Base-by-base conservation (phyloP, 192 early-diverging fungal species). In the Coemansia sp. region DNA sequence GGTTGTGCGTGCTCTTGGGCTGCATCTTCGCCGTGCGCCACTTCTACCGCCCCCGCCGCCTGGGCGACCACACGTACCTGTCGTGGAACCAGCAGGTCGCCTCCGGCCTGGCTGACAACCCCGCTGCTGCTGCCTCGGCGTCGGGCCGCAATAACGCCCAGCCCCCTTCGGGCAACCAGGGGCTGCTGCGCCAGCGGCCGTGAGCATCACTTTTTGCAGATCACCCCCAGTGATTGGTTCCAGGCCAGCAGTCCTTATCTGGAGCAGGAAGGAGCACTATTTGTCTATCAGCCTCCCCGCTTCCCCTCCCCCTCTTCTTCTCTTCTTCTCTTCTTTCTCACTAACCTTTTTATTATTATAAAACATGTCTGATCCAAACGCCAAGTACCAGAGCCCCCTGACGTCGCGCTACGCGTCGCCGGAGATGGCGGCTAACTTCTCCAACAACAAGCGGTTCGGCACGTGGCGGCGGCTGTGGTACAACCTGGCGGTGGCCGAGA, bases 391-490 rank as follows among this genome's bases (percentile, higher is more conserved):
- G 72, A 93, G 91, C 63, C 97, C 97, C n/a, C 88, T 98, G 81
- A 96, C 96, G 31, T 94, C 94, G 69, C 90, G 97, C 39, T 99
- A 99, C 82, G 95, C 95, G 63, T 95, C 93, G 50, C 88, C 92
- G 63, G 95, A 97, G 85, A 99, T 99, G 95, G 91, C 93, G 1
- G 90, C 88, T 79, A 94, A 94, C 89, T 98, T 98, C 70, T 93
- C 91, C 64, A 94, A 97, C 73, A 92, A 95, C 85, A 99, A 95
- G 81, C 92, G 94, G 62, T 99, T 94, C 78, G 84, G 88, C 62
- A 99, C 92, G 59, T 99, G 97, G 97, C 90, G 97, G 56, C 86
- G 91, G 64, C 91, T 99, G 21, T 99, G 97, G 97, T 79, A 95
- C 67, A 91, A 88, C 79, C 90, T 99, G 61, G 97, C 97, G 37